Evolutionary conservation across 2,329 filamentous ascomycete species (phyloP).

Genomic region (Calonectria hawksworthii): DNA sequence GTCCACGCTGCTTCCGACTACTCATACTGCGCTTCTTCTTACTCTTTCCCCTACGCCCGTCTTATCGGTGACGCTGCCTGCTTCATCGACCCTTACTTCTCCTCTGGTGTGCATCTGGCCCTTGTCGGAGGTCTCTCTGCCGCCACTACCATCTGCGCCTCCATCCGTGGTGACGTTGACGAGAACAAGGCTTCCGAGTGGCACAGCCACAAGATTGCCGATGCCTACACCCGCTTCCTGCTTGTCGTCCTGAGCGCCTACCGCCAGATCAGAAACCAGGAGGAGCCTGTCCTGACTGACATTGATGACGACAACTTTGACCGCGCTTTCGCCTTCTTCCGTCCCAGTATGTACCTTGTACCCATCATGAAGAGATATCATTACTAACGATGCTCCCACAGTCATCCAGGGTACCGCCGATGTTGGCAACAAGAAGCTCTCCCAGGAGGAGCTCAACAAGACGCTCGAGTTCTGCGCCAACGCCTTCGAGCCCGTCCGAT

Average conservation of each 20-base stretch:
- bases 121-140: constrained; percentile 59
- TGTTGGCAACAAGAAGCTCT: constrained; percentile 42
- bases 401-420: constrained; percentile 56
- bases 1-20: constrained; percentile 61
- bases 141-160: constrained; percentile 58
- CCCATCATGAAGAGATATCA: background rate
- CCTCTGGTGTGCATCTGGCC: constrained; percentile 63
- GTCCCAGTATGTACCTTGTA: constrained; percentile 51
- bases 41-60: constrained; percentile 56
- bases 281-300: constrained; percentile 57
- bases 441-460: constrained; percentile 49
- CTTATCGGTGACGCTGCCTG: constrained; percentile 62
- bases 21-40: constrained; percentile 61
- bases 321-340: constrained; percentile 57
- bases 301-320: constrained; percentile 59
- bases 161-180: constrained; percentile 52
- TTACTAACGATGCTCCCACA: constrained; percentile 23
- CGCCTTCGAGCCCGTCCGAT: constrained; percentile 44
- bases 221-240: constrained; percentile 63
- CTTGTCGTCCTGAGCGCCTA: constrained; percentile 41
- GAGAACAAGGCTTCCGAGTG: constrained; percentile 55
- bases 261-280: constrained; percentile 56
- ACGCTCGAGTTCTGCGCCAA: constrained; percentile 51
- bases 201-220: constrained; percentile 60
- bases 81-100: constrained; percentile 65